Percentiles rank a stretch among this genome's conserved stretches.
Evolutionary conservation across 768 basidiomycete species (phyloP).

Genomic region (Cystobasidium ongulense): DNA sequence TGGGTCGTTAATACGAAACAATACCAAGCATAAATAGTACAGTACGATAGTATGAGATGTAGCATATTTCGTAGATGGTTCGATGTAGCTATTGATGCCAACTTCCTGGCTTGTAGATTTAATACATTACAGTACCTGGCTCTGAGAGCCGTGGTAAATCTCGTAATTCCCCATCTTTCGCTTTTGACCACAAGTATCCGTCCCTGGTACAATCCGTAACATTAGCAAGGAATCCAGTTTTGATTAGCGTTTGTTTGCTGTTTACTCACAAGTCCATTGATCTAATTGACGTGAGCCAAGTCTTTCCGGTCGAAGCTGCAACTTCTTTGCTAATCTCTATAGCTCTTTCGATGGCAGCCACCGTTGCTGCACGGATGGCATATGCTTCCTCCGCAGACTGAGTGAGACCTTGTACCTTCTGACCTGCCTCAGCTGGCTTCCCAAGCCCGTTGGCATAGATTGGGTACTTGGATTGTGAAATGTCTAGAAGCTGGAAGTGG

Average conservation of each 20-base stretch:
- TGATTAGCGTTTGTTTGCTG: not conserved
- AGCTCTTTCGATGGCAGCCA: constrained; percentile 19
- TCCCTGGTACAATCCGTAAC: not conserved
- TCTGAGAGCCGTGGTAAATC: constrained; percentile 25
- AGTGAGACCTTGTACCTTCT: not conserved
- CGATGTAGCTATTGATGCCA: not conserved
- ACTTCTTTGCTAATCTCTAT: constrained; percentile 15
- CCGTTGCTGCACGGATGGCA: constrained; percentile 30
- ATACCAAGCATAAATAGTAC: not conserved
- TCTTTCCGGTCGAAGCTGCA: constrained; percentile 10
- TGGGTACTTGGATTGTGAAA: constrained; percentile 10
- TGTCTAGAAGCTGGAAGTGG: constrained; percentile 17
- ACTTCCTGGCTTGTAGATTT: not conserved
- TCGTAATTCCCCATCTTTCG: constrained; percentile 20
- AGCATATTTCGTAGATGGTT: not conserved
- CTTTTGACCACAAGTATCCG: constrained; percentile 29
- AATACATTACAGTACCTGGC: constrained; percentile 19
- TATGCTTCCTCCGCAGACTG: constrained; percentile 31
- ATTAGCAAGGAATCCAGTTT: not conserved
- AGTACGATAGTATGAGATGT: not conserved
- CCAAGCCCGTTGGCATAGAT: constrained; percentile 27
- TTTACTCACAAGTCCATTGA: constrained; percentile 16
- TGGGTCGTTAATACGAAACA: not conserved
- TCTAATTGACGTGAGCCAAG: constrained; percentile 19
- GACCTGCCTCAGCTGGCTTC: not conserved